Percentiles rank a stretch among this genome's conserved stretches.
Conservation (phyloP, 129 eudicot genomes). For the Gnaphalium uliginosum region DNA sequence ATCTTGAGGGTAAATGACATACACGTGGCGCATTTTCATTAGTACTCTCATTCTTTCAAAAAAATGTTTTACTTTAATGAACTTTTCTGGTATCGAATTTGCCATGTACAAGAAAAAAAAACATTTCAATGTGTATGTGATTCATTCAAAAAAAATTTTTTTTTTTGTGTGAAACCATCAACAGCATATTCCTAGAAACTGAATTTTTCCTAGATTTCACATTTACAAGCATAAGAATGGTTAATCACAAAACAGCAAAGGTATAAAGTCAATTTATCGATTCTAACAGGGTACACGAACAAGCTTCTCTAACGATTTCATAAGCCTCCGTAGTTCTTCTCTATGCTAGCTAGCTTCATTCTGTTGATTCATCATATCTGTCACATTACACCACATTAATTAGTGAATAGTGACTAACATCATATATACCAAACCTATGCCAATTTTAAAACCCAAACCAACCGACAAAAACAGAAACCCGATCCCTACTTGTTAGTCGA, state of each 20-base stretch:
- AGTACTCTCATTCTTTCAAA: too few relatives aligned
- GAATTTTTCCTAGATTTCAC: not conserved
- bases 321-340: not conserved
- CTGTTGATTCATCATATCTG: slow-evolving; percentile 14
- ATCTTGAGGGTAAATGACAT: too few relatives aligned
- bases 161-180: not conserved
- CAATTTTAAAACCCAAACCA: not conserved
- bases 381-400: slow-evolving; percentile 9
- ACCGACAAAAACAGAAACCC: not conserved
- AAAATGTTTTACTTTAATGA: too few relatives aligned
- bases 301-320: slow-evolving; percentile 13
- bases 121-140: not conserved
- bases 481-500: not conserved
- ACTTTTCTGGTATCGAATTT: too few relatives aligned
- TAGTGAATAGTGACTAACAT: not conserved
- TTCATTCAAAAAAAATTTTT: not conserved
- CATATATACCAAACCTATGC: not conserved
- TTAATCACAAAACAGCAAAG: slow-evolving; percentile 19
- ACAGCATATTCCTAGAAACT: not conserved
- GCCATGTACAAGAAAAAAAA: too few relatives aligned
- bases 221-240: slow-evolving; percentile 21
- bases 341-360: slow-evolving; percentile 1
- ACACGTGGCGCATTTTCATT: too few relatives aligned
- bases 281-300: not conserved
- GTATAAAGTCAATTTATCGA: slow-evolving; percentile 1